Percentiles rank a stretch among this genome's conserved stretches.
These are phyloP conservation scores for Leishmania amazonensis DNA, from an alignment of 208 protist species.

Conservation along the genomic window DNA sequence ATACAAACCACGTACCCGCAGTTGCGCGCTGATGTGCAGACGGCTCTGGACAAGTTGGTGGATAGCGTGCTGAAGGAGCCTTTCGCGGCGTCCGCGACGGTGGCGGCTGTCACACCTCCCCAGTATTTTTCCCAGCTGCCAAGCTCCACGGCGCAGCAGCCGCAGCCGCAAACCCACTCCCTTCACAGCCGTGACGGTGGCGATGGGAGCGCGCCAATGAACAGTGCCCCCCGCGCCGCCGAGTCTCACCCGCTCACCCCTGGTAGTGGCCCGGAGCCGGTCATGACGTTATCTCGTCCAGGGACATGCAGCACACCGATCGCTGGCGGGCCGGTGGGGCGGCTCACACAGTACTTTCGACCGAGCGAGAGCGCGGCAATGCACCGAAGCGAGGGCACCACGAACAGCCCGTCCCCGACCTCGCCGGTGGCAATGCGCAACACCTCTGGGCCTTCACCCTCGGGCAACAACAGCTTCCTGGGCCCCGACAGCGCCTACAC, in stretches of 20 bases:
- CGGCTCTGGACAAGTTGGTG: conserved; percentile 71
- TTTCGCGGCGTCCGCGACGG: neutral
- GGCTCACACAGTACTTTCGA: conserved; percentile 36
- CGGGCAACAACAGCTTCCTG: conserved; percentile 19
- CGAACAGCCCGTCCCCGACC: neutral
- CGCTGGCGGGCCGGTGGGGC: conserved; percentile 18
- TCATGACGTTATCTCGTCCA: conserved; percentile 34
- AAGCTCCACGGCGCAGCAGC: conserved; percentile 1
- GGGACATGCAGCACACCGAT: conserved; percentile 17
- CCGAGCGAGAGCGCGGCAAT: conserved; percentile 16
- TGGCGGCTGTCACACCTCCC: neutral
- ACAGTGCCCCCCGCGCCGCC: neutral
- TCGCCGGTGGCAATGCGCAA: conserved; percentile 4
- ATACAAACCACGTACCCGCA: conserved; percentile 60
- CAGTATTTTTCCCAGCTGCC: neutral
- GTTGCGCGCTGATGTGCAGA: conserved; percentile 55
- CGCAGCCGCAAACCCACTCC: conserved; percentile 14
- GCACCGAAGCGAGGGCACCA: conserved; percentile 12
- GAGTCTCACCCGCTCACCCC: conserved; percentile 25
- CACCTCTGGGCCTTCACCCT: conserved; percentile 6
- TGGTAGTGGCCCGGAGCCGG: conserved; percentile 21
- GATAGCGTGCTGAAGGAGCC: conserved; percentile 70
- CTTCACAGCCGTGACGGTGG: conserved; percentile 19
- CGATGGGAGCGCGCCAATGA: neutral
- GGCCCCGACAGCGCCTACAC: conserved; percentile 16